Evolutionary conservation across 495 filamentous ascomycete species (phyloP), one percentile per base, ranked within the genome.

Genomic region (Cetradonia linearis): DNA sequence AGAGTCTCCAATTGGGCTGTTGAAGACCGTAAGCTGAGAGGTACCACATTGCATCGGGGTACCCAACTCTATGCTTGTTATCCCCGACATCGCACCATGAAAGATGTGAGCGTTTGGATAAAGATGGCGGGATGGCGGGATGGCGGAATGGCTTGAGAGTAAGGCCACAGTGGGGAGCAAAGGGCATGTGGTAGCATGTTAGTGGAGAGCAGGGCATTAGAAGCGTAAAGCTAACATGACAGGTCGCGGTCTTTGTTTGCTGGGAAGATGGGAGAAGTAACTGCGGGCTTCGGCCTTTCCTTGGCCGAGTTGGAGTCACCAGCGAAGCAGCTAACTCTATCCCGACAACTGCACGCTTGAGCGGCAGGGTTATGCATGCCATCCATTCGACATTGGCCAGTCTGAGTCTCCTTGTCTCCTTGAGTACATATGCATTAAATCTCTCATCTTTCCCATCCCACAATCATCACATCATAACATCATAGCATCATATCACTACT

Each of bases 341-440:
- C 16, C 30, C 30, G 50, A 54, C 31, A 20, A 54, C 50, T 33
- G 47, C 16, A 11, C 47, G 25, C 27, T 50, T 3, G 27, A 52
- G 18, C 18, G n/a, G 18, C 18, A 14, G 11, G 27, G 16, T 52
- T n/a, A 20, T 52, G 30, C 30, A 23, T 31, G 31, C 18, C 33
- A 34, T 31, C 11, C 9, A 2, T 23, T 34, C 20, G 27, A 11
- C 28, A 20, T 53, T 34, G 28, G 50, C 34, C 30, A 54, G 5
- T 54, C 25, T 10, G 11, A 3, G 20, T 46, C 18, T 34, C 11
- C 31, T n/a, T n/a, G n/a, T n/a, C n/a, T n/a, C n/a, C n/a, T n/a
- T n/a, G n/a, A n/a, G n/a, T n/a, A n/a, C 30, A 36, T 20, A 30
- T 11, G 18, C 31, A 54, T 54, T 34, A 54, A 52, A 54, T 54